These are phyloP conservation scores for Ophiosphaerella herpotricha DNA, from an alignment of 2,329 filamentous ascomycete genomes.

Conservation along the genomic window DNA sequence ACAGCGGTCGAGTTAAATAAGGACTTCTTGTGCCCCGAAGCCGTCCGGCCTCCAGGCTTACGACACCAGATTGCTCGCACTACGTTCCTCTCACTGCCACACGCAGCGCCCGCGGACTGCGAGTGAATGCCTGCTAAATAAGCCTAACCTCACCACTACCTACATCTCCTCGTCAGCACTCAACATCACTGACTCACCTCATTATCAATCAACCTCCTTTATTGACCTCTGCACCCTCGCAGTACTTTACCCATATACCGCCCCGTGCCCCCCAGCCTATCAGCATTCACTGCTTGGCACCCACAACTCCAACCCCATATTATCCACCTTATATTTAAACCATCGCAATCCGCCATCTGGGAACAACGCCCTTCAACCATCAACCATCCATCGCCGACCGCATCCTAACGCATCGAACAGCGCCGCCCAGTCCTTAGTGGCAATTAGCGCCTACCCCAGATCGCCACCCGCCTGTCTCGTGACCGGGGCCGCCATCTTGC, in stretches of 20 bases:
- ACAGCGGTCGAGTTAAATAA: constrained; percentile 35
- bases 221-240: constrained; percentile 12
- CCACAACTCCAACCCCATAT: constrained; percentile 19
- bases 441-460: constrained; percentile 27
- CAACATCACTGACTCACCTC: no score
- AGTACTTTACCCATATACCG: no score
- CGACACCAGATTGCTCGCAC: constrained; percentile 8
- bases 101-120: constrained; percentile 3
- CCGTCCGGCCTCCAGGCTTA: constrained; percentile 9
- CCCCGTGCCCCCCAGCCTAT: constrained; percentile 21
- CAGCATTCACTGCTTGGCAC: constrained; percentile 32
- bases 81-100: constrained; percentile 11
- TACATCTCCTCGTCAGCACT: constrained; percentile 1
- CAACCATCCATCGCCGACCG: constrained; percentile 1
- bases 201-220: constrained; percentile 3
- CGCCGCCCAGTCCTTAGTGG: constrained; percentile 17
- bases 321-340: constrained; percentile 1
- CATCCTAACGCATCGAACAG: constrained; percentile 3
- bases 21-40: constrained; percentile 22
- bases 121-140: constrained; percentile 19
- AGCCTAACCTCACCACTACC: constrained; percentile 31
- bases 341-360: neutral
- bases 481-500: constrained; percentile 10
- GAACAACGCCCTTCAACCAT: no score
- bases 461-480: constrained; percentile 28